Evolutionary conservation across 768 basidiomycete genomes (phyloP).

Genomic region (Cystofilobasidium bisporidii): DNA sequence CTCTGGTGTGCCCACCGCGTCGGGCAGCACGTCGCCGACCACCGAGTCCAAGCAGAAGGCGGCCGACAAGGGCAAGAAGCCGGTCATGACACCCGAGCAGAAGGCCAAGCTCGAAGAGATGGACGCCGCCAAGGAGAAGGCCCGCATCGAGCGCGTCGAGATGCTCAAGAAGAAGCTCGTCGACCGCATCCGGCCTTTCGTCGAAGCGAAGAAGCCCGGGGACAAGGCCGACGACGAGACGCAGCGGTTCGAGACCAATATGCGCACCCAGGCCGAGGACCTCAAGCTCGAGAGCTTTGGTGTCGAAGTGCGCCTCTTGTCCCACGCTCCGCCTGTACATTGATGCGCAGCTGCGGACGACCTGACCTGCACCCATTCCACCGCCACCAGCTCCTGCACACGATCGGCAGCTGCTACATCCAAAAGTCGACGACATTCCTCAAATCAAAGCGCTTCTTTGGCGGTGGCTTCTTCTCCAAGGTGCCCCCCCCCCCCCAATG

Average conservation of each 20-base stretch:
- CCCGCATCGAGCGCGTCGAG: constrained; percentile 50
- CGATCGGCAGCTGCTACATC: constrained; percentile 83
- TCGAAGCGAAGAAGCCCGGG: constrained; percentile 53
- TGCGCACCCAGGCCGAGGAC: constrained; percentile 80
- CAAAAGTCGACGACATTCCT: constrained; percentile 85
- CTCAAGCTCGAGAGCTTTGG: constrained; percentile 96
- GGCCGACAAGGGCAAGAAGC: constrained; percentile 31
- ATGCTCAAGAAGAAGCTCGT: constrained; percentile 66
- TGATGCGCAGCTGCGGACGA: too few species aligned
- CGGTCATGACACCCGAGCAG: constrained; percentile 68
- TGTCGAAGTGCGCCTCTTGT: constrained; percentile 79
- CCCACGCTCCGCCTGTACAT: too few species aligned
- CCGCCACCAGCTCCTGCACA: constrained; percentile 61
- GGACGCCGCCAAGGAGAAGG: constrained; percentile 68
- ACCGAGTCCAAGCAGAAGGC: constrained; percentile 23
- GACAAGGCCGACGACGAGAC: constrained; percentile 64
- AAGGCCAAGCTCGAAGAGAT: constrained; percentile 70
- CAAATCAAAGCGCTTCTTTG: constrained; percentile 83
- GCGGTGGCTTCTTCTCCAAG: constrained; percentile 55
- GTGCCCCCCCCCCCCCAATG: constrained; percentile 3
- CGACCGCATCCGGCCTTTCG: constrained; percentile 77
- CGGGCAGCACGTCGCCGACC: constrained; percentile 27
- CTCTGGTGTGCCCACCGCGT: constrained; percentile 27
- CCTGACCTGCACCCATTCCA: too few species aligned
- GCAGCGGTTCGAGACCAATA: constrained; percentile 60